These are phyloP conservation scores for Penicillium cosmopolitanum DNA, from an alignment of 495 filamentous ascomycete species.

Conservation along the genomic window DNA sequence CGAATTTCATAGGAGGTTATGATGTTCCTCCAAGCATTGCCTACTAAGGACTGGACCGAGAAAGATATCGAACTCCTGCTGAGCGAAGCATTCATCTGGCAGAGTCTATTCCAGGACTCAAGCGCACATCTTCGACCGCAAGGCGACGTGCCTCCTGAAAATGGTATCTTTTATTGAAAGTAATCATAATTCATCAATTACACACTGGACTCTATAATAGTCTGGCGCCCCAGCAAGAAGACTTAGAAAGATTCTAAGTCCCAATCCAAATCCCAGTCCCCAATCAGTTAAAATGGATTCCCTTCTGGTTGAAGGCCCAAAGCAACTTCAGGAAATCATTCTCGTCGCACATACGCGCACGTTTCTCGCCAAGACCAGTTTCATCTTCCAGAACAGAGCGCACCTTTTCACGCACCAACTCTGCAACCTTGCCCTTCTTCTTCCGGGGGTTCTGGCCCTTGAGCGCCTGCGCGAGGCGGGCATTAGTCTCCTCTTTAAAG, in stretches of 20 bases:
- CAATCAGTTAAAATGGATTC: slow-evolving; percentile 84
- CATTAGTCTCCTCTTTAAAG: slow-evolving; percentile 68
- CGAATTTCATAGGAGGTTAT: slow-evolving; percentile 73
- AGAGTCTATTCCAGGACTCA: slow-evolving; percentile 86
- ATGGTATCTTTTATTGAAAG: slow-evolving; percentile 47
- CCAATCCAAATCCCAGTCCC: background rate
- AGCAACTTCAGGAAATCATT: slow-evolving; percentile 81
- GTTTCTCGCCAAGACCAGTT: slow-evolving; percentile 76
- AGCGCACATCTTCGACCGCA: slow-evolving; percentile 75
- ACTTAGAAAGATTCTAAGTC: background rate
- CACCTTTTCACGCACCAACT: slow-evolving; percentile 81
- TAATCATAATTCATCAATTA: slow-evolving; percentile 42
- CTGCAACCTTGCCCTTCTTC: slow-evolving; percentile 73
- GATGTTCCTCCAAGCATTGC: slow-evolving; percentile 97
- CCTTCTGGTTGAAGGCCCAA: slow-evolving; percentile 84
- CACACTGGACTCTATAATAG: slow-evolving; percentile 14
- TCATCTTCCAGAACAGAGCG: slow-evolving; percentile 75
- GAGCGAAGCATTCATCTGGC: slow-evolving; percentile 96
- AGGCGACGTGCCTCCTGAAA: slow-evolving; percentile 43
- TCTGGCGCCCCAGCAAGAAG: slow-evolving; percentile 16
- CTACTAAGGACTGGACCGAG: slow-evolving; percentile 94
- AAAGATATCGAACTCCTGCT: slow-evolving; percentile 96
- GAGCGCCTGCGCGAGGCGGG: slow-evolving; percentile 43
- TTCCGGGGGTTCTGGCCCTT: slow-evolving; percentile 53
- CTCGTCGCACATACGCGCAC: slow-evolving; percentile 85